Base-by-base conservation (phyloP, 768 basidiomycete genomes). In the Fomitopsis serialis region DNA sequence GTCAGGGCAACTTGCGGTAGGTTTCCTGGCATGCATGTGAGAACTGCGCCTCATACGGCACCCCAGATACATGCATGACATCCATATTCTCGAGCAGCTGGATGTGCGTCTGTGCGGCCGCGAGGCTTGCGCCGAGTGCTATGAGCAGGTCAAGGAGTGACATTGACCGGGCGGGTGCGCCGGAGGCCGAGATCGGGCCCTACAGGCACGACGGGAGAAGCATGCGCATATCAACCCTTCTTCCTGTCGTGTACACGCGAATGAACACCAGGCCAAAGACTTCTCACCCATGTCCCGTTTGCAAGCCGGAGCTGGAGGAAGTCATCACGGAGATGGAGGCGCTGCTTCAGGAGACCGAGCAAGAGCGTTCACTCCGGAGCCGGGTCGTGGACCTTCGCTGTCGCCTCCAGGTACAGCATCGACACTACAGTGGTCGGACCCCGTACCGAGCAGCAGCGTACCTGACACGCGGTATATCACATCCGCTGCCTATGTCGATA, bases 61-160 rank as follows among this genome's bases (percentile, higher is more conserved):
- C 55, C 53, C 21, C 65, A 96, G 93, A 97, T 69, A 92, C 89
- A 1, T 97, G 94, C 68, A 89, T 92, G 78, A 94, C 92, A 4
- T 95, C 93, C 12, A 83, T 96, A 53, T 96, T 96, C 68, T 87
- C 88, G 6, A 84, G 82, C 53, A 87, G 84, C 27, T 96, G 89
- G 84, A 89, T 95, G 80, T 96, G 93, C 66, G 87, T n/a, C 65
- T 81, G 36, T 98, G 95, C 66, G 95, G 92, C 4, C 82, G 91
- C 10, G 95, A 97, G 69, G 83, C 89, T 9, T 98, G 95, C 65
- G 76, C 84, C 1, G 88, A 91, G 55, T 97, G 95, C 65, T 89
- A 81, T 62, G 74, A 78, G 24, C 84, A 81, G 58, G 81, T 95
- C 49, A 70, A 72, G 52, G 81, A 84, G 13, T 70, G 88, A 85